Evolutionary conservation across 768 basidiomycete species (phyloP), one percentile per base, ranked within the genome.

Genomic region (Leccinum sublutescens): DNA sequence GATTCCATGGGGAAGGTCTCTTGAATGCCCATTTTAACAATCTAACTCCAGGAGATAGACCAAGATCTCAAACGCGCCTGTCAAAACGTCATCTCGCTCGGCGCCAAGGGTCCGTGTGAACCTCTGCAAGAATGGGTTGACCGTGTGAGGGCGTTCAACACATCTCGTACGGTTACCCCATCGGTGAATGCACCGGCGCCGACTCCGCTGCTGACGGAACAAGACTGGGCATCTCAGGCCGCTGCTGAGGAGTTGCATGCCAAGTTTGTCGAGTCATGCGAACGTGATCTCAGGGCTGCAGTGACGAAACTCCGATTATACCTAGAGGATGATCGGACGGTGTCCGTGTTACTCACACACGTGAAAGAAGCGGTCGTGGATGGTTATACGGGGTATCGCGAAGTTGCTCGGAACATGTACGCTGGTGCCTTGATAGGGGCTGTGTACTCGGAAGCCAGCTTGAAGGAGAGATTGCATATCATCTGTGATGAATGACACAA

Each of bases 31-130:
- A 31, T 52, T 29, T 49, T 34, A 27, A 27, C 27, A 27, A 27
- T 27, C 27, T 33, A 4, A 27, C 40, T n/a, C 23, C 71, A 95
- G 92, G 88, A 87, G 59, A 89, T 97, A 64, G 96, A 98, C 74
- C 81, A 87, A 51, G 89, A 89, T 31, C 83, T 98, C 29, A 91
- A 93, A 67, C 78, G 79, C 17, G 88, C 86, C 0, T 98, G 95
- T 75, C 93, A 96, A 76, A 84, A 86, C 43, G 81, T 93, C 38
- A 96, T 98, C 58, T 74, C 79, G 3, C 74, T 82, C 14, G 87
- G 86, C 61, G 79, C 86, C 8, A 75, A 78, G 40, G 71, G 78
- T 0, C 79, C 91, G 25, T 85, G 85, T 45, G 76, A 77, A 4
- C 82, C 88, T 0, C 71, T 95, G 17, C 83, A 78, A 33, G 68